Evolutionary conservation across 1,139 yeast genomes (phyloP), one percentile per base, ranked within the genome.

Genomic region (Kluyveromyces sp.): DNA sequence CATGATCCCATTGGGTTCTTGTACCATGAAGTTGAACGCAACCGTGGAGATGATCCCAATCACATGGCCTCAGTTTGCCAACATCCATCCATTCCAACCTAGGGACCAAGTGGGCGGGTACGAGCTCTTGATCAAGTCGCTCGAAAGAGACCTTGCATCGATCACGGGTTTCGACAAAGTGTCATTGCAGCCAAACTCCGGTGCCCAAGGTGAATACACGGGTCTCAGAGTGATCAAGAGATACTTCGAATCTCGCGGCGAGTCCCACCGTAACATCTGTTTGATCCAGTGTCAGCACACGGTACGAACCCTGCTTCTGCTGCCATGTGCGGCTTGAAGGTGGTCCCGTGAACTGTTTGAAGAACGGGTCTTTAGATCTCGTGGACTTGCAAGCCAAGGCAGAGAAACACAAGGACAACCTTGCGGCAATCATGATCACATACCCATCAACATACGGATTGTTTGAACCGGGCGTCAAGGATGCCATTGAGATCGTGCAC

Each of bases 291-390:
- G 7, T 82, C 94, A 61, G 98, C 98, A 2, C 98, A 92, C 62
- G 98, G 98, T 50, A 92, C 98, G 34, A 92, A 92, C 64, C 98
- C 98, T 26, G 98, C 98, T 0, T 87, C 96, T 41, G 97, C 98
- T 21, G 89, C 96, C 39, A 92, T 92, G 96, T 83, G 95, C 59
- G 97, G 97, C 38, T 71, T 92, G 66, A 88, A 87, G 68, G 97
- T 92, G 44, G 87, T 92, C 27, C 97, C 5, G 87, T 92, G 48
- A 88, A 89, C 67, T 92, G 98, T 71, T 72, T 83, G 49, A 65
- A 73, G 21, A 79, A 88, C 60, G 98, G 98, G 50, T 87, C 95
- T 48, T 77, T 92, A 49, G 96, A 92, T 61, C 67, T 92, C 50
- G 73, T 61, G 6, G 97, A 92, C 61, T 72, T 92, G 60, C 73